A percentile compares a stretch with the other conserved stretches of the same genome.
Conservation (phyloP, 2,329 filamentous ascomycete species). For the Colletotrichum caudatum region DNA sequence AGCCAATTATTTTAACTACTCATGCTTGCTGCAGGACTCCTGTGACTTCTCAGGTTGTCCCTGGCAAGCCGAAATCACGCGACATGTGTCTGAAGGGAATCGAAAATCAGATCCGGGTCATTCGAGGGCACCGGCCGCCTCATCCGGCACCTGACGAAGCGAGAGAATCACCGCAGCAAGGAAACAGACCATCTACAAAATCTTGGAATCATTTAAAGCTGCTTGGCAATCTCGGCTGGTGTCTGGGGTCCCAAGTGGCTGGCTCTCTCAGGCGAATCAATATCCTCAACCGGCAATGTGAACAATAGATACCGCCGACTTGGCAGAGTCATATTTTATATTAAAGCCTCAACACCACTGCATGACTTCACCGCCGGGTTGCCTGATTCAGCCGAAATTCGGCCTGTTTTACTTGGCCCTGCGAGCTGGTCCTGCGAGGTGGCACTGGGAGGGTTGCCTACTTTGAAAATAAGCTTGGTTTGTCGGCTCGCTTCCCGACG, state of each 20-base stretch:
- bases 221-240: neutral
- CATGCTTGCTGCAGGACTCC: too few species aligned
- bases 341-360: slow-evolving; percentile 19
- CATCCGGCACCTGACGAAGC: neutral
- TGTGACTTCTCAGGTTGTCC: too few species aligned
- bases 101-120: neutral
- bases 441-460: slow-evolving; percentile 22
- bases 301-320: neutral
- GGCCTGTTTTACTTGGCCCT: slow-evolving; percentile 3
- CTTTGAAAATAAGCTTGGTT: slow-evolving; percentile 29
- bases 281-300: neutral
- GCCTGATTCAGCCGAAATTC: slow-evolving; percentile 6
- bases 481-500: slow-evolving; percentile 20
- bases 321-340: slow-evolving; percentile 2
- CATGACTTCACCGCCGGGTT: neutral
- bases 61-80: neutral
- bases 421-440: neutral
- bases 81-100: too few species aligned
- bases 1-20: neutral
- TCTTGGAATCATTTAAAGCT: neutral
- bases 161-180: neutral
- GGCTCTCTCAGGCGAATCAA: slow-evolving; percentile 1
- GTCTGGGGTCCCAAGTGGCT: neutral
- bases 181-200: neutral
- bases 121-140: too few species aligned